Evolutionary conservation across 2,329 filamentous ascomycete species (phyloP), one percentile per base, ranked within the genome.

Genomic region (Stagonosporopsis chrysanthemi): DNA sequence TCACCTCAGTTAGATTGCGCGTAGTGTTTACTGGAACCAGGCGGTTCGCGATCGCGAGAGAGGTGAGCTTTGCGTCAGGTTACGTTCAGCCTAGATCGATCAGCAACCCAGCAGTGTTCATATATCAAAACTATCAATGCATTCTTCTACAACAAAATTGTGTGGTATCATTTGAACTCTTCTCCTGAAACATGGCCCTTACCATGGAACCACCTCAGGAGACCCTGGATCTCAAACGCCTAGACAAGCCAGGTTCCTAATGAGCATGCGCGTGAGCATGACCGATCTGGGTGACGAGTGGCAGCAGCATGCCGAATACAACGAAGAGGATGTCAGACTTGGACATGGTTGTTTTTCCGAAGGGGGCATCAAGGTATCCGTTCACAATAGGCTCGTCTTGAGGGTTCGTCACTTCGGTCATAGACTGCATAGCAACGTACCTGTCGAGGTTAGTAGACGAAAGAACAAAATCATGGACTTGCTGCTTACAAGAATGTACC

Each of bases 401-500:
- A 15, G 56, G 53, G 8, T 68, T 61, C 12, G 82, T 80, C 22
- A 88, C 86, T 70, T 97, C 93, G 73, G 96, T 91, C 92, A 98
- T 97, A 0, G 93, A 92, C 73, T 99, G 95, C 93, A 98, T 97
- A 1, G 95, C 95, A 40, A 99, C 95, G 71, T 98, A 97, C 67
- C 92, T 96, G 62, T 6, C 22, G 11, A 6, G 45, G 52, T 77
- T 61, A 73, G 68, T 55, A 29, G 43, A 17, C 33, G 39, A 9
- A 19, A n/a, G 5, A 3, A 39, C 22, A n/a, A 3, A 23, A 14
- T 5, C 15, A 19, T 1, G 11, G 12, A 12, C 17, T n/a, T 9
- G 33, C 4, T n/a, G 82, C 90, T 85, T 80, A 97, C 89, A 99
- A 78, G 73, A 99, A 99, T 0, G 95, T 99, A 15, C 95, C 95